A percentile compares a stretch with the other conserved stretches of the same genome.
Evolutionary conservation across 371 early-diverging fungal species (phyloP).

Genomic region (Mucor irregularis): DNA sequence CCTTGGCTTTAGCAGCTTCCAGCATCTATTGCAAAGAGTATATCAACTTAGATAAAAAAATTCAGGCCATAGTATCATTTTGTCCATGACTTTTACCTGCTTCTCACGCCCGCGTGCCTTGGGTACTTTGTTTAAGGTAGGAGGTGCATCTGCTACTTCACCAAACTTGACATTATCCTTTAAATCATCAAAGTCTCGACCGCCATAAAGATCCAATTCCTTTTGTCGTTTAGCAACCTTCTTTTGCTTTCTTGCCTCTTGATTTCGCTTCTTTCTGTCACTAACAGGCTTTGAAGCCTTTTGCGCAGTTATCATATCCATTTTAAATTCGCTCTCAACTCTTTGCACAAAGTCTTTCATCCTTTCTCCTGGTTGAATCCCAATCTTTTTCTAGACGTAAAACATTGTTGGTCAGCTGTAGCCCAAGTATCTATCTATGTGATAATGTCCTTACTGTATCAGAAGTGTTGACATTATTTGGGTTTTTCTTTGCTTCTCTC

Average conservation of each 20-base stretch:
- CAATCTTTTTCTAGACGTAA: conserved; percentile 15
- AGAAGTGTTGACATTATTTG: conserved; percentile 11
- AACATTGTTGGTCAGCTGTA: too few relatives aligned
- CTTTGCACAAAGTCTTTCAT: conserved; percentile 42
- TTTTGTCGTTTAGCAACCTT: conserved; percentile 38
- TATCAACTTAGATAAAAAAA: background rate
- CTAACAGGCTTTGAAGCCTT: conserved; percentile 35
- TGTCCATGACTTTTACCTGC: conserved; percentile 21
- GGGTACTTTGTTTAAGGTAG: conserved; percentile 47
- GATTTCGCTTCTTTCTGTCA: conserved; percentile 38
- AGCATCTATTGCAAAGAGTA: conserved; percentile 16
- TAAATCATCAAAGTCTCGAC: conserved; percentile 55
- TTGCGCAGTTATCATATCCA: conserved; percentile 27
- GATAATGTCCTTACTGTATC: conserved; percentile 3
- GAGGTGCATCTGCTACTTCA: conserved; percentile 61
- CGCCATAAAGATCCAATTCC: conserved; percentile 34
- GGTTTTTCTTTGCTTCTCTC: conserved; percentile 24
- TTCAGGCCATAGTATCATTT: background rate
- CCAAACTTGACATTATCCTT: conserved; percentile 59
- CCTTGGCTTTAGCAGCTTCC: conserved; percentile 26
- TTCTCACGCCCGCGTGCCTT: conserved; percentile 49
- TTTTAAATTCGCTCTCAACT: conserved; percentile 39
- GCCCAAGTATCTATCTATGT: too few relatives aligned
- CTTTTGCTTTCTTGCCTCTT: conserved; percentile 47
- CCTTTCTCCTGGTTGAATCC: conserved; percentile 45